Percentiles rank a stretch among this genome's conserved stretches.
Evolutionary conservation across 228 moss, liverwort and hornwort species (phyloP).

Genomic region (Sphagnum magellanicum): DNA sequence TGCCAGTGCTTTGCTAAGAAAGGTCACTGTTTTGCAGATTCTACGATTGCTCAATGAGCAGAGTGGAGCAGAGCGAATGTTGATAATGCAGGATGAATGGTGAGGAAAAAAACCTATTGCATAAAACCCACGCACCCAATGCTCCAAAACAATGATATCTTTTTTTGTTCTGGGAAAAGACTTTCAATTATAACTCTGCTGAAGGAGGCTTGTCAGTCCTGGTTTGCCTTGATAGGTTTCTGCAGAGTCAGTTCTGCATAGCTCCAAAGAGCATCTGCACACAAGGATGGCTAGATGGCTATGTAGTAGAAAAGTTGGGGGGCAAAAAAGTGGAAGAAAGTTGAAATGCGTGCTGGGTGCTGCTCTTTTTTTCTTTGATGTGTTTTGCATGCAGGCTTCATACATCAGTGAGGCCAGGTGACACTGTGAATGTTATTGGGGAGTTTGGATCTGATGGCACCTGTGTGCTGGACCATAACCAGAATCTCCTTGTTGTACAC

Average conservation of each 20-base stretch:
- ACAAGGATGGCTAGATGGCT: too few relatives aligned
- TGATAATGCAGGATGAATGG: constrained; percentile 36
- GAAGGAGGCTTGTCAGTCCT: not conserved
- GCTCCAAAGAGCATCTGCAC: too few relatives aligned
- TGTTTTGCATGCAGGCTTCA: constrained; percentile 20
- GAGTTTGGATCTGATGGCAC: constrained; percentile 26
- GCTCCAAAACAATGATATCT: too few relatives aligned
- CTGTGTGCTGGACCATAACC: constrained; percentile 39
- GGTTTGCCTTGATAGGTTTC: too few relatives aligned
- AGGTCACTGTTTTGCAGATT: constrained; percentile 10
- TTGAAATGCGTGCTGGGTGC: too few relatives aligned
- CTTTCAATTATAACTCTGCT: not conserved
- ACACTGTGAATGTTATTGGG: constrained; percentile 47
- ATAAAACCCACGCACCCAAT: too few relatives aligned
- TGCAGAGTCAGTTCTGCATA: too few relatives aligned
- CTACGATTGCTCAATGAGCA: constrained; percentile 32
- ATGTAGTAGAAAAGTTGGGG: too few relatives aligned
- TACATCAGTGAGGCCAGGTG: constrained; percentile 37
- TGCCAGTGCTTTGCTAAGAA: too few relatives aligned
- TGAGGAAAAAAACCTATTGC: constrained; percentile 1
- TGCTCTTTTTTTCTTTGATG: too few relatives aligned
- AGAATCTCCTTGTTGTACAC: constrained; percentile 38
- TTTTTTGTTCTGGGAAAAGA: not conserved
- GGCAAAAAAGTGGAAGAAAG: too few relatives aligned
- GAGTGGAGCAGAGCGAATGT: constrained; percentile 18